Evolutionary conservation across 2,329 filamentous ascomycete species (phyloP).

Genomic region (Seiridium unicorne): DNA sequence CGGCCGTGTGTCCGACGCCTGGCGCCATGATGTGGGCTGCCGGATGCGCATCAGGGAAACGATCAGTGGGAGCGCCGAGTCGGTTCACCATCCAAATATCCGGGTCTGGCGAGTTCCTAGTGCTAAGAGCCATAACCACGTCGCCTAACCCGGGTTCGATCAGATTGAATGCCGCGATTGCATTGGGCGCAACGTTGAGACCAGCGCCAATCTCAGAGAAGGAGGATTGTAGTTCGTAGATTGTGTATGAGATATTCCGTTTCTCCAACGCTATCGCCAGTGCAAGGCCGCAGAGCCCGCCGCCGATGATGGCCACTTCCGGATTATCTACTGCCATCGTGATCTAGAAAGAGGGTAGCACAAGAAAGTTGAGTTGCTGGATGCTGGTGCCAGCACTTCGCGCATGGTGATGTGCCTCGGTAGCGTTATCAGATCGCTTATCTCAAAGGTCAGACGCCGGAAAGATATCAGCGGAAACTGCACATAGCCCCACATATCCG

Average conservation of each 20-base stretch:
- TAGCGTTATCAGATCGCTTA: no score
- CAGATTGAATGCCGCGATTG: constrained; percentile 2
- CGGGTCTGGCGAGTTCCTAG: not conserved
- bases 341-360: no score
- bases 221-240: not conserved
- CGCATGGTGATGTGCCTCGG: no score
- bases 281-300: constrained; percentile 2
- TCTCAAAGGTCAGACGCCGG: no score
- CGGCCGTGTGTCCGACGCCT: not conserved
- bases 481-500: no score
- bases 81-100: constrained; percentile 6
- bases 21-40: not conserved
- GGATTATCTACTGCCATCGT: no score
- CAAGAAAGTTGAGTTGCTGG: no score
- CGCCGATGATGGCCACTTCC: constrained; percentile 1
- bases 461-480: no score
- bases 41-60: not conserved
- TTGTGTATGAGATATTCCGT: constrained; percentile 1
- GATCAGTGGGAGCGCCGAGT: not conserved
- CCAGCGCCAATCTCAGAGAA: constrained; percentile 6
- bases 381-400: no score
- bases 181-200: constrained; percentile 2
- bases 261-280: constrained; percentile 2
- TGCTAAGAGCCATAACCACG: not conserved
- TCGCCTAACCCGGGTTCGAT: not conserved